Evolutionary conservation across 345 rosid species (phyloP).

Genomic region (Populus alba): DNA sequence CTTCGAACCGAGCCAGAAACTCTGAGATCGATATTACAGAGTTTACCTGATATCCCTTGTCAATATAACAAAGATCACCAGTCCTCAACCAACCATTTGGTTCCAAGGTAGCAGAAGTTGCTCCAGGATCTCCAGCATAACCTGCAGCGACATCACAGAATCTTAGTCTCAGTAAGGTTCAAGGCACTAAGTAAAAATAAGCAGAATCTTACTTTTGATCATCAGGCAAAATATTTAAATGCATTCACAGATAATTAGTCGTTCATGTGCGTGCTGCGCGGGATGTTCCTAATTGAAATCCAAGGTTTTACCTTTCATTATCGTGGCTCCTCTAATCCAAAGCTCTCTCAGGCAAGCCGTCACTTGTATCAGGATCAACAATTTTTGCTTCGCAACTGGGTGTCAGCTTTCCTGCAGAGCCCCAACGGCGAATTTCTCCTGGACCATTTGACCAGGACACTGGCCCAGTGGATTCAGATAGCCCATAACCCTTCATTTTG

Average conservation of each 20-base stretch:
- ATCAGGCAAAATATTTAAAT: too few species aligned
- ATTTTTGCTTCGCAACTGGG: constrained; percentile 16
- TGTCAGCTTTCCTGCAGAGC: neutral
- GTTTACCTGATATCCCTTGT: constrained; percentile 42
- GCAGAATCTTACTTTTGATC: too few species aligned
- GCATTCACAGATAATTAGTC: too few species aligned
- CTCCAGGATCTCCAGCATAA: constrained; percentile 29
- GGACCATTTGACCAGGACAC: neutral
- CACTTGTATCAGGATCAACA: constrained; percentile 22
- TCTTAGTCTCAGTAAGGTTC: neutral
- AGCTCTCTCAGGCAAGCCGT: constrained; percentile 27
- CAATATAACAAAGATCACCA: constrained; percentile 41
- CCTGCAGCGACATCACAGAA: constrained; percentile 13
- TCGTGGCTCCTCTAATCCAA: constrained; percentile 31
- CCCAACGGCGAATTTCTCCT: constrained; percentile 16
- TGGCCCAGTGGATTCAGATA: constrained; percentile 26
- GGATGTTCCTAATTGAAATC: neutral
- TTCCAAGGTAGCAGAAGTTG: constrained; percentile 20
- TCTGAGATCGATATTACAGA: neutral
- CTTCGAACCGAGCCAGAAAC: neutral
- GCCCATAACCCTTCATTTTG: constrained; percentile 29
- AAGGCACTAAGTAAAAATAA: too few species aligned
- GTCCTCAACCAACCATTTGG: constrained; percentile 41
- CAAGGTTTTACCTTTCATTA: constrained; percentile 27
- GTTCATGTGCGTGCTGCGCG: too few species aligned